A percentile compares a stretch with the other conserved stretches of the same genome.
Evolutionary conservation across 768 basidiomycete species (phyloP).

Genomic region (Trametes cinnabarina): DNA sequence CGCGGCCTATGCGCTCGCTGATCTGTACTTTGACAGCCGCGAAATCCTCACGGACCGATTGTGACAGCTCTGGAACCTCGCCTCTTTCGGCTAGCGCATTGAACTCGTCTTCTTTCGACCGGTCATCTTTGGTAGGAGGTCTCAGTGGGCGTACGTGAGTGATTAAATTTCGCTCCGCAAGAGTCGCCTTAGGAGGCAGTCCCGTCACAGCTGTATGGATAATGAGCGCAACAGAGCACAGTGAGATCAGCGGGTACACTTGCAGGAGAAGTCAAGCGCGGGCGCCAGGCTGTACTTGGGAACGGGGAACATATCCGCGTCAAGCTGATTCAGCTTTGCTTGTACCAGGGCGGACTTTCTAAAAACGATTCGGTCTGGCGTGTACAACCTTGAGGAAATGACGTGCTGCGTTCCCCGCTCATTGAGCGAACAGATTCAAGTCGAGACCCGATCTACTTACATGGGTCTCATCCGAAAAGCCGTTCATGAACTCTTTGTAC

Average conservation of each 20-base stretch:
- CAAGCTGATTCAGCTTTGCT: slow-evolving; percentile 68
- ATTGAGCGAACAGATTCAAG: too few relatives aligned
- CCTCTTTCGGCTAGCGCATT: slow-evolving; percentile 26
- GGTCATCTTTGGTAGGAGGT: slow-evolving; percentile 37
- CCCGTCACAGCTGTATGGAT: slow-evolving; percentile 31
- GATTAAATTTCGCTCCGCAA: slow-evolving; percentile 42
- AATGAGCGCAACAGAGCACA: not conserved
- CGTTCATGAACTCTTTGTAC: slow-evolving; percentile 72
- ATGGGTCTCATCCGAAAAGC: slow-evolving; percentile 57
- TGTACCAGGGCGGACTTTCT: slow-evolving; percentile 71
- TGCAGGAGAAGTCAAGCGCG: slow-evolving; percentile 35
- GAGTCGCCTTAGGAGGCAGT: slow-evolving; percentile 46
- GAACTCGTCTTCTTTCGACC: slow-evolving; percentile 30
- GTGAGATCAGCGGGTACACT: not conserved
- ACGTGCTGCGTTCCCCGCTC: slow-evolving; percentile 57
- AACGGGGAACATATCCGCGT: slow-evolving; percentile 68
- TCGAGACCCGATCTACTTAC: too few relatives aligned
- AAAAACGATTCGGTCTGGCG: slow-evolving; percentile 68
- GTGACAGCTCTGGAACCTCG: slow-evolving; percentile 22
- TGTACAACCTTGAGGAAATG: slow-evolving; percentile 62
- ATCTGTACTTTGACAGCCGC: slow-evolving; percentile 36
- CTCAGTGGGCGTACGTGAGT: slow-evolving; percentile 48
- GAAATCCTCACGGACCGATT: slow-evolving; percentile 39
- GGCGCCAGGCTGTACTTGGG: slow-evolving; percentile 52
- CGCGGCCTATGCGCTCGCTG: slow-evolving; percentile 14